phyloP scores from a whole-genome alignment of 441 rosid species.

The Pelargonium fulgidum region DNA sequence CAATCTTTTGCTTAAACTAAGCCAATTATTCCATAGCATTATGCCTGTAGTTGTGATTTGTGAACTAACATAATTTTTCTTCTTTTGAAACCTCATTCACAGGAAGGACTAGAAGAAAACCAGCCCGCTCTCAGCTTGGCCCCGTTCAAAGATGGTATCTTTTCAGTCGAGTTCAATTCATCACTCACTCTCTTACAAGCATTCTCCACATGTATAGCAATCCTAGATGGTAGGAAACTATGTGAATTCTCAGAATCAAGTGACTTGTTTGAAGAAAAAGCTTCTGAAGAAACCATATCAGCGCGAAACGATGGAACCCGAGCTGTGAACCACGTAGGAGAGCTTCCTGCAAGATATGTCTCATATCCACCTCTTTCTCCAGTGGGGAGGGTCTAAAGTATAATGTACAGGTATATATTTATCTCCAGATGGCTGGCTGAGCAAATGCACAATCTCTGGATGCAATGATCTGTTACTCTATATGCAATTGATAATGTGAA shows the following conservation, averaged over 20 bases:
- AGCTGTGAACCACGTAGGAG: constrained; percentile 33
- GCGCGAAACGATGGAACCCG: constrained; percentile 31
- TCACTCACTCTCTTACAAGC: constrained; percentile 71
- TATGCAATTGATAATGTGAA: not conserved
- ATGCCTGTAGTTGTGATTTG: constrained; percentile 16
- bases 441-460: constrained; percentile 10
- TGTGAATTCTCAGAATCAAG: constrained; percentile 29
- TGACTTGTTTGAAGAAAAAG: constrained; percentile 28
- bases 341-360: constrained; percentile 44
- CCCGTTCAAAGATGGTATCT: constrained; percentile 65
- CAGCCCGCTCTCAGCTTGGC: constrained; percentile 56
- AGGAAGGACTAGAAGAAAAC: constrained; percentile 51
- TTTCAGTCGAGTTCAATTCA: constrained; percentile 69
- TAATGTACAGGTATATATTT: constrained; percentile 17
- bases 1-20: constrained; percentile 3
- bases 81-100: constrained; percentile 23
- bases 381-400: constrained; percentile 51
- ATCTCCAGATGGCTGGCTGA: constrained; percentile 14
- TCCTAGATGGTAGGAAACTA: constrained; percentile 47
- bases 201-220: constrained; percentile 71
- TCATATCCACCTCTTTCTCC: constrained; percentile 73
- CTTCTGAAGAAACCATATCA: constrained; percentile 28
- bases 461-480: not conserved
- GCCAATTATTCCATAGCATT: not conserved
- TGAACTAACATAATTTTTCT: constrained; percentile 14